These are phyloP conservation scores for Przewalskia tangutica DNA, from an alignment of 257 asterid genomes.

Conservation along the genomic window DNA sequence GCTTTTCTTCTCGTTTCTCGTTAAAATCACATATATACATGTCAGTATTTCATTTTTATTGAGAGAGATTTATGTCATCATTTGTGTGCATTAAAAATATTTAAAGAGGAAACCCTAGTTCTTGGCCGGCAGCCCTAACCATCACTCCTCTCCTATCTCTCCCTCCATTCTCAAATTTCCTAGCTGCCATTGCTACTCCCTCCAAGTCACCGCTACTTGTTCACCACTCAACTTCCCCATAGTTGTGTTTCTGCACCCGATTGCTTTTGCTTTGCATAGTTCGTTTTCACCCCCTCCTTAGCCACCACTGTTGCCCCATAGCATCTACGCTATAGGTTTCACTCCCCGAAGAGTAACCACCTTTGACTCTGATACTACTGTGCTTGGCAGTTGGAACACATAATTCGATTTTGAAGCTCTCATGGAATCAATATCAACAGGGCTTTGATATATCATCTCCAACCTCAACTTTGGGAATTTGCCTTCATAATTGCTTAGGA, in stretches of 20 bases:
- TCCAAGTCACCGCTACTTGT: not conserved
- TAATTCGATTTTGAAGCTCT: not conserved
- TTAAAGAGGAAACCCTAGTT: not conserved
- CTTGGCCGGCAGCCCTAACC: not conserved
- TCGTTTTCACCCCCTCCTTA: not conserved
- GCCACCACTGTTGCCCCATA: not conserved
- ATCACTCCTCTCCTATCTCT: not conserved
- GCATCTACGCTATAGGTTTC: not conserved
- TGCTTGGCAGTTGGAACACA: not conserved
- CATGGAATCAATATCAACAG: not conserved
- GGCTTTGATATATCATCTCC: not conserved
- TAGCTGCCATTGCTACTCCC: not conserved
- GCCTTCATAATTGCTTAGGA: not conserved
- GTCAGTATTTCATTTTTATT: not conserved
- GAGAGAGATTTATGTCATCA: not conserved
- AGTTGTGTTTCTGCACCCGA: not conserved
- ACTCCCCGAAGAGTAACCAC: not conserved
- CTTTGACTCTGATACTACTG: not conserved
- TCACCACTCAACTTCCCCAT: not conserved
- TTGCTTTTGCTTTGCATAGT: not conserved
- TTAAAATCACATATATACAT: not conserved
- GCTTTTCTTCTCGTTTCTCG: not conserved
- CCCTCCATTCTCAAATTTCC: not conserved
- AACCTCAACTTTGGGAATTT: not conserved
- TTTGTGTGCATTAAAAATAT: not conserved